Evolutionary conservation across 352 stramenopile species (phyloP).

Genomic region (Saprolegnia diclina): DNA sequence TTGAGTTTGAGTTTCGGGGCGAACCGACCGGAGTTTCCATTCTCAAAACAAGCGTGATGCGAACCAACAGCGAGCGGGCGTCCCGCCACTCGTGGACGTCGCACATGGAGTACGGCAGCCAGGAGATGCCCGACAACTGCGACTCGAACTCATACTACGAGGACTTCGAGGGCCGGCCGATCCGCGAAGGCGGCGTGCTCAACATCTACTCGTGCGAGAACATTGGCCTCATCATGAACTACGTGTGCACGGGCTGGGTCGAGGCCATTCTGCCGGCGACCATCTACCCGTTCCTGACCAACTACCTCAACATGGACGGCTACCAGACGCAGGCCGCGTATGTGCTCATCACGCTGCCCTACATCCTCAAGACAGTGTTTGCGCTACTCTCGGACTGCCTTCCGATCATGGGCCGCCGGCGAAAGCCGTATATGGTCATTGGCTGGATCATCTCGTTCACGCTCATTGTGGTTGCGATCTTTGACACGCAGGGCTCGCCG

Average conservation of each 20-base stretch:
- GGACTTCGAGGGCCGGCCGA: conserved; percentile 41
- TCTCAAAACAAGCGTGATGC: not conserved
- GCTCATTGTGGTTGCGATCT: conserved; percentile 37
- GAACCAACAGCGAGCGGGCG: conserved; percentile 11
- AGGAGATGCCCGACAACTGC: conserved; percentile 7
- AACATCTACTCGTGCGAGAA: conserved; percentile 40
- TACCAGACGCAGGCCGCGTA: conserved; percentile 56
- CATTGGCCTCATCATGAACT: conserved; percentile 55
- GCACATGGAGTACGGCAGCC: conserved; percentile 1
- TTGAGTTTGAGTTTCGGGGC: conserved; percentile 25
- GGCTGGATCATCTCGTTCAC: conserved; percentile 47
- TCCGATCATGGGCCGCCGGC: conserved; percentile 38
- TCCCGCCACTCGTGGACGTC: conserved; percentile 23
- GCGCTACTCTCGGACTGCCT: conserved; percentile 48
- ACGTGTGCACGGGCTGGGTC: conserved; percentile 51
- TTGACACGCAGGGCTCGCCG: not conserved
- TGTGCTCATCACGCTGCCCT: conserved; percentile 48
- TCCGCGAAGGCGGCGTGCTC: conserved; percentile 51
- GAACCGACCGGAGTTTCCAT: conserved; percentile 1
- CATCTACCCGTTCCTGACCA: conserved; percentile 67
- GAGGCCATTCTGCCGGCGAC: conserved; percentile 59
- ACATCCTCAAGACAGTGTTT: conserved; percentile 56
- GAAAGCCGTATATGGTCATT: conserved; percentile 46
- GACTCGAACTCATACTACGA: conserved; percentile 12
- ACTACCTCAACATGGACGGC: conserved; percentile 59